Evolutionary conservation across 2,329 filamentous ascomycete species (phyloP).

Genomic region (Fusarium sp.): DNA sequence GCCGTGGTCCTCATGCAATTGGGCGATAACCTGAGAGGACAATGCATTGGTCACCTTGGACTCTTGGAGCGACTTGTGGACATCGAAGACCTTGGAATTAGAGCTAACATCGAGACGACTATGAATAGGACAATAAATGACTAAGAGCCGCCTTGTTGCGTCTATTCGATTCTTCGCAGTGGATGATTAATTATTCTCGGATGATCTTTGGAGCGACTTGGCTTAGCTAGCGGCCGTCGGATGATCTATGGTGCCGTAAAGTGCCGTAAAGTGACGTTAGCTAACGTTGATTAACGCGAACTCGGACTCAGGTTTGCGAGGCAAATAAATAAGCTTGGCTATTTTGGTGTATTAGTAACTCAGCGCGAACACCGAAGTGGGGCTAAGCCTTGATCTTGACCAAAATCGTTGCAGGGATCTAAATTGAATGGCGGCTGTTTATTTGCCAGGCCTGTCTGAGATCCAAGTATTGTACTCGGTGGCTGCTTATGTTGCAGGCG

Average conservation of each 20-base stretch:
- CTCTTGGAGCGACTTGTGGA: too few relatives aligned
- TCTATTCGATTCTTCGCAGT: background rate
- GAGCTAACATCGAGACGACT: too few relatives aligned
- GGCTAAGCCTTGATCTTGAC: conserved; percentile 11
- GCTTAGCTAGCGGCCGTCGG: conserved; percentile 1
- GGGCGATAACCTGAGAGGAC: too few relatives aligned
- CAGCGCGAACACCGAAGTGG: background rate
- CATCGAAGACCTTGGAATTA: too few relatives aligned
- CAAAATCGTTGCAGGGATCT: background rate
- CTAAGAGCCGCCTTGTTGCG: background rate
- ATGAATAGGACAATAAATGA: background rate
- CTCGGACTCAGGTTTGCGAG: background rate
- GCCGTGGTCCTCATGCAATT: too few relatives aligned
- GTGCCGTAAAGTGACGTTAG: background rate
- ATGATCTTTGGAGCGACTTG: conserved; percentile 15
- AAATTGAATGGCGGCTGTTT: conserved; percentile 2
- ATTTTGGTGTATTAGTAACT: conserved; percentile 14
- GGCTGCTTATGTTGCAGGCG: too few relatives aligned
- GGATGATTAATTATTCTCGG: conserved; percentile 22
- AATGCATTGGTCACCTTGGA: too few relatives aligned
- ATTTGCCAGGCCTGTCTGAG: background rate
- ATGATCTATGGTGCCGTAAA: background rate
- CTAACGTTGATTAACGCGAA: conserved; percentile 27
- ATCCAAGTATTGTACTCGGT: background rate
- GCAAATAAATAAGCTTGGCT: background rate